Conservation (phyloP, 805 yeast genomes). For the Candida ulmi region DNA sequence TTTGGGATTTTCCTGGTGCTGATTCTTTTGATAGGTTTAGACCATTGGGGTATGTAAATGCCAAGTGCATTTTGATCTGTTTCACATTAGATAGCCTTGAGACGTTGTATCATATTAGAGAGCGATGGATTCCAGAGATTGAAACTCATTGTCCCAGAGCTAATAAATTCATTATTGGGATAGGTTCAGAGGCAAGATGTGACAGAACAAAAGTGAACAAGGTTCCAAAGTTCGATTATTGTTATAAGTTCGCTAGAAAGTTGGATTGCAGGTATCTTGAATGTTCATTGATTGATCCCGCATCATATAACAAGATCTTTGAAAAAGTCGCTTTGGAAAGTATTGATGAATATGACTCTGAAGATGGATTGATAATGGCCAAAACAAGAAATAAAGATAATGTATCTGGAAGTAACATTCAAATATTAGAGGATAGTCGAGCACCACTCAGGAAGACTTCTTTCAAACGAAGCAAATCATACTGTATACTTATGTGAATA, state of each 20-base stretch:
- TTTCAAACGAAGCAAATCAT: background rate
- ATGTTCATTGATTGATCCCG: slow-evolving; percentile 23
- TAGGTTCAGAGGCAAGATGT: slow-evolving; percentile 31
- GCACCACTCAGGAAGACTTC: background rate
- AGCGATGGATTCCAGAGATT: slow-evolving; percentile 39
- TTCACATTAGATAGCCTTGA: slow-evolving; percentile 30
- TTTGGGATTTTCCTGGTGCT: slow-evolving; percentile 40
- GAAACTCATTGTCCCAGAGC: slow-evolving; percentile 32
- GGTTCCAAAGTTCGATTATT: slow-evolving; percentile 22
- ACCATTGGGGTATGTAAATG: slow-evolving; percentile 37
- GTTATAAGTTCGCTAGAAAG: slow-evolving; percentile 25
- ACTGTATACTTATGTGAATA: background rate
- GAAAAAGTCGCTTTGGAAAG: slow-evolving; percentile 10
- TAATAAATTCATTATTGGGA: slow-evolving; percentile 31
- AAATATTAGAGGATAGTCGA: no score
- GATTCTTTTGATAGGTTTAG: slow-evolving; percentile 34
- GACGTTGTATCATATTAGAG: slow-evolving; percentile 30
- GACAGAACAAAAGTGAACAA: slow-evolving; percentile 20
- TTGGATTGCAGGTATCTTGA: slow-evolving; percentile 31
- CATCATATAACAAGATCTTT: slow-evolving; percentile 15
- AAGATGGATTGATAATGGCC: background rate
- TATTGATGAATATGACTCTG: background rate
- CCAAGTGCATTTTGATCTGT: slow-evolving; percentile 32
- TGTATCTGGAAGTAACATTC: background rate
- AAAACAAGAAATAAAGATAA: background rate